A percentile compares a stretch with the other conserved stretches of the same genome.
Evolutionary conservation across 2,329 filamentous ascomycete genomes (phyloP).

Genomic region (Calonectria henricotiae): DNA sequence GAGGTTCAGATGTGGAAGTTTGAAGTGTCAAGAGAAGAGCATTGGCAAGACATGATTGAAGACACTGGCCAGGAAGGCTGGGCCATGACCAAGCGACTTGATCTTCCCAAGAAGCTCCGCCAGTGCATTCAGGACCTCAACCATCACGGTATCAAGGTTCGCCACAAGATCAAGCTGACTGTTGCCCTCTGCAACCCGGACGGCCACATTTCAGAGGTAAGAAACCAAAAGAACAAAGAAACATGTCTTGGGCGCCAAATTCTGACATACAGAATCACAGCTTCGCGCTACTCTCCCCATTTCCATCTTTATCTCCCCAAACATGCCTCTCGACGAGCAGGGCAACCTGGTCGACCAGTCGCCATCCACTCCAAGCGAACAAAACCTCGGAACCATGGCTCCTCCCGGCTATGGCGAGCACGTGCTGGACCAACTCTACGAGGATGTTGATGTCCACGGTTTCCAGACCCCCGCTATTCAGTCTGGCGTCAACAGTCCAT

Average conservation of each 20-base stretch:
- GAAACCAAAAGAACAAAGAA: slow-evolving; percentile 38
- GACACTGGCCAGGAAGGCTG: slow-evolving; percentile 79
- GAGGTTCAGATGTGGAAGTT: slow-evolving; percentile 76
- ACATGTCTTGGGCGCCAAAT: neutral
- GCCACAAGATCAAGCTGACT: slow-evolving; percentile 93
- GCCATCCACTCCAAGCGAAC: slow-evolving; percentile 64
- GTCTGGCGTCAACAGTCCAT: slow-evolving; percentile 87
- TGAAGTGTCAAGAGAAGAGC: slow-evolving; percentile 70
- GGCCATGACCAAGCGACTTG: slow-evolving; percentile 73
- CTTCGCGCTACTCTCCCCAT: slow-evolving; percentile 92
- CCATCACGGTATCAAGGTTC: slow-evolving; percentile 89
- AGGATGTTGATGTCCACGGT: slow-evolving; percentile 86
- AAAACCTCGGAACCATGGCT: slow-evolving; percentile 77
- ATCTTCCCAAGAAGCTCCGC: slow-evolving; percentile 86
- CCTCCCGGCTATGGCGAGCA: slow-evolving; percentile 96
- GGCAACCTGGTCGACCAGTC: slow-evolving; percentile 81
- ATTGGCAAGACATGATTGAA: slow-evolving; percentile 80
- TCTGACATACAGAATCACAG: slow-evolving; percentile 58
- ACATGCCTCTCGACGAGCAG: slow-evolving; percentile 89
- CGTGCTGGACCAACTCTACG: slow-evolving; percentile 90
- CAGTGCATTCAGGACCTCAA: slow-evolving; percentile 93
- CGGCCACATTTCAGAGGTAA: slow-evolving; percentile 90
- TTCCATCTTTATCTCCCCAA: slow-evolving; percentile 95
- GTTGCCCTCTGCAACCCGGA: slow-evolving; percentile 95
- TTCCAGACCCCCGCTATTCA: slow-evolving; percentile 82